Base-by-base conservation (phyloP, 148 eudicot genomes). In the Polygonum aviculare region DNA sequence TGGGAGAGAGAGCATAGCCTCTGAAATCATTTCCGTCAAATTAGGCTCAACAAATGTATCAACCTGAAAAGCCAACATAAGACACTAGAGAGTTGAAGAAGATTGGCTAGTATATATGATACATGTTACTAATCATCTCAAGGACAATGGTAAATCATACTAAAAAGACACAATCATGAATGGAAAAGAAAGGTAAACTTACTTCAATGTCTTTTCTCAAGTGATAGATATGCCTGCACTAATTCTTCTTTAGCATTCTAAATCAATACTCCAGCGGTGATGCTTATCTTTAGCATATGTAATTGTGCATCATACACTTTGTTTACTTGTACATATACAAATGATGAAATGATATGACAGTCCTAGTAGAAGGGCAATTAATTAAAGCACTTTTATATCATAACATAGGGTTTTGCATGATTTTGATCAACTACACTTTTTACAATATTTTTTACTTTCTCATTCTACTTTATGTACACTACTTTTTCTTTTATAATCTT, bases 1-100 rank as follows among this genome's bases (percentile, higher is more conserved):
- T 39, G 98, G 97, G 57, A 82, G 84, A 71, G 90, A 83, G 75
- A 94, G 77, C 78, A 86, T 83, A 45, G 96, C 92, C 38, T 89
- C 92, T 48, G 77, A 82, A 39, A 94, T 83, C 80, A 79, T 82
- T 73, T 81, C 78, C 18, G 39, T 80, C 83, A 92, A 86, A 83
- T 85, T 78, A 79, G 86, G 85, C 55, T 84, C 90, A 73, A 84
- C 57, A 81, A 92, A 92, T 73, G 80, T 84, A 74, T 90, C 91
- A 78, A 94, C 92, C 98, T 94, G 96, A 92, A 41, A 82, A 36
- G 15, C 44, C 78, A 19, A 57, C 14, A 26, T 33, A 41, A 65
- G 67, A 59, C 36, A 36, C 14, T 65, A 33, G 11, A 31, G 69
- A 63, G 41, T 65, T 33, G 7, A 65, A 36, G 41, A 31, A 59